Conservation (phyloP, 2,329 filamentous ascomycete genomes). For the Phoma sp. region DNA sequence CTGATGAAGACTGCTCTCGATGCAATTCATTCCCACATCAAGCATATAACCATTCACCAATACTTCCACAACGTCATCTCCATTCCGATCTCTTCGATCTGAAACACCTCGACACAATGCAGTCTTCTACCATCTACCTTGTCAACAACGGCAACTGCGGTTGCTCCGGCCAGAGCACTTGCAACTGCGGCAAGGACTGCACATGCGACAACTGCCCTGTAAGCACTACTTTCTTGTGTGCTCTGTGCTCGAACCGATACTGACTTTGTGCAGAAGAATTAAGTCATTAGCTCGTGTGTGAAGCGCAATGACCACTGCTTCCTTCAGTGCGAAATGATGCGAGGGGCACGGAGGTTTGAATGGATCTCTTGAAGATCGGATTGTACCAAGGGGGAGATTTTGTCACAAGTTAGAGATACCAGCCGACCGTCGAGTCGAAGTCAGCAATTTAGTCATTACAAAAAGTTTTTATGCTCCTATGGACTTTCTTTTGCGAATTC, state of each 20-base stretch:
- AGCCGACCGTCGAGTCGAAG: no score
- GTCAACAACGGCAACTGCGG: constrained; percentile 20
- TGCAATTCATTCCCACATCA: neutral
- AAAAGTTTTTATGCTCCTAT: no score
- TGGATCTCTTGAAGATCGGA: no score
- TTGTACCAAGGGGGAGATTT: no score
- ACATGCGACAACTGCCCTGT: constrained; percentile 22
- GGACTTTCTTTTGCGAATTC: no score
- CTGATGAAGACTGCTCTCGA: no score
- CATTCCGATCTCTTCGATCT: neutral
- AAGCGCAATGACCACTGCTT: neutral
- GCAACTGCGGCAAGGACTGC: constrained; percentile 21
- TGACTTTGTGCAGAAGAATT: neutral
- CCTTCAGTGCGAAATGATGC: neutral
- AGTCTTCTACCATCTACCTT: constrained; percentile 5
- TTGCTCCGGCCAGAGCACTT: constrained; percentile 14
- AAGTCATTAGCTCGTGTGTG: neutral
- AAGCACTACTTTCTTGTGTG: neutral
- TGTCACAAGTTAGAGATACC: no score
- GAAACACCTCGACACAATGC: neutral
- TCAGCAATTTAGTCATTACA: no score
- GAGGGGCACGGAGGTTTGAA: no score
- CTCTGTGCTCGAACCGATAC: neutral
- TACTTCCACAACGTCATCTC: neutral
- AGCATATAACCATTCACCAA: neutral